Percentiles rank a stretch among this genome's conserved stretches.
These are phyloP conservation scores for Colletotrichum ledebouriae DNA, from an alignment of 2,329 filamentous ascomycete genomes.

Conservation along the genomic window DNA sequence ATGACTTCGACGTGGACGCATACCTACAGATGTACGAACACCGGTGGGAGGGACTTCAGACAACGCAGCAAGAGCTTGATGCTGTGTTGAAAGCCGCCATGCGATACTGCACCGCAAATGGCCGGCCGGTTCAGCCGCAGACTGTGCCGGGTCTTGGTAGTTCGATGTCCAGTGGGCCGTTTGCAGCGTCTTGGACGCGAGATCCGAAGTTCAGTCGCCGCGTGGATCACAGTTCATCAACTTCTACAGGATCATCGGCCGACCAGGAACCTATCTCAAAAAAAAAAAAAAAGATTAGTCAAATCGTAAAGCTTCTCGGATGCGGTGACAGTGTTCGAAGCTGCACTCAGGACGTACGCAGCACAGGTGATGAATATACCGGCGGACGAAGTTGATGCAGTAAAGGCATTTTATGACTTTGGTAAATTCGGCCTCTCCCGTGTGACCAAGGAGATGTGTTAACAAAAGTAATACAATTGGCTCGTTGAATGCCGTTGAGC, in stretches of 20 bases:
- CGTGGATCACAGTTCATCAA: neutral
- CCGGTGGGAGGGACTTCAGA: no score
- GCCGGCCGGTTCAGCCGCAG: no score
- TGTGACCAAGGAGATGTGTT: neutral
- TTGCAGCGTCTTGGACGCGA: conserved; percentile 8
- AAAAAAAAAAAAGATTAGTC: neutral
- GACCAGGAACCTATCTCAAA: neutral
- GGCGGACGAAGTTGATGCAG: neutral
- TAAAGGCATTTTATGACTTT: conserved; percentile 36
- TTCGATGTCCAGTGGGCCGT: neutral
- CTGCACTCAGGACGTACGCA: no score
- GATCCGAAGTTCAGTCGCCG: conserved; percentile 30
- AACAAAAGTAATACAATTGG: neutral
- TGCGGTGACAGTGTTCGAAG: no score
- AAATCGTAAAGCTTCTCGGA: conserved; percentile 8
- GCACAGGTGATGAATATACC: no score
- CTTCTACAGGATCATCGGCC: neutral
- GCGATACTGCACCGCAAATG: no score
- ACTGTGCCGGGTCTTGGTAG: no score
- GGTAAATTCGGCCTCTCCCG: conserved; percentile 5
- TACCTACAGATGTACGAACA: no score
- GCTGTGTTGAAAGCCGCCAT: no score
- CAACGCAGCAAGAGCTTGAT: no score
- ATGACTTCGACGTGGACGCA: no score
- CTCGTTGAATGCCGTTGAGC: conserved; percentile 30